Base-by-base conservation (phyloP, 108 stramenopile species). In the Skeletonema tropicum region DNA sequence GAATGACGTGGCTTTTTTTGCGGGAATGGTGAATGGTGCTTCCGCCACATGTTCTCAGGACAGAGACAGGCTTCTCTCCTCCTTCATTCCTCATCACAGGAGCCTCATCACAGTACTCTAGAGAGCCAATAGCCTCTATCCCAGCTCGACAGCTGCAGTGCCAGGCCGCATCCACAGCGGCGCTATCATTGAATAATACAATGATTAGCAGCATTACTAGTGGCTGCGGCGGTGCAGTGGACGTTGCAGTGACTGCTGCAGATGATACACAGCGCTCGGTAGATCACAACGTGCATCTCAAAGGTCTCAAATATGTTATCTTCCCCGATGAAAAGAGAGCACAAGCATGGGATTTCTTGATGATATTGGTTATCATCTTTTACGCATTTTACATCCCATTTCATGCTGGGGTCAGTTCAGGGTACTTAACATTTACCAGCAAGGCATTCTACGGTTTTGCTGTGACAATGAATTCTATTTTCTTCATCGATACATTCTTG, bases 401-500 rank as follows among this genome's bases (percentile, higher is more conserved):
- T 58, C 73, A 77, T 15, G 42, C 82, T 19, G 83, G 86, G 6
- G 73, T 87, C 42, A 80, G 78, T 46, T 68, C 80, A 3, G 86
- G 81, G 6, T 83, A 83, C 32, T 71, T 60, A 3, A 19, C 57
- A 1, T 42, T 80, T 17, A 64, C 15, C 21, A 72, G 21, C 30
- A 42, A 11, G 5, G 69, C 12, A 4, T 80, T 74, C 70, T 42
- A 62, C 12, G 48, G 46, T 6, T 75, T 83, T 63, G 85, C 70
- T 55, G n/a, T 75, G 5, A 8, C 74, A 25, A 39, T 84, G 31
- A 87, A 87, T 35, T 25, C 59, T 14, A 21, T 60, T 21, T 87
- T 87, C 73, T 58, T 85, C 26, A 73, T 79, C 52, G 86, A 87
- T 55, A 82, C 83, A 9, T 85, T 87, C 64, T 33, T 87, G 5